Evolutionary conservation across 768 basidiomycete species (phyloP).

Genomic region (Sarcomyxa edulis): DNA sequence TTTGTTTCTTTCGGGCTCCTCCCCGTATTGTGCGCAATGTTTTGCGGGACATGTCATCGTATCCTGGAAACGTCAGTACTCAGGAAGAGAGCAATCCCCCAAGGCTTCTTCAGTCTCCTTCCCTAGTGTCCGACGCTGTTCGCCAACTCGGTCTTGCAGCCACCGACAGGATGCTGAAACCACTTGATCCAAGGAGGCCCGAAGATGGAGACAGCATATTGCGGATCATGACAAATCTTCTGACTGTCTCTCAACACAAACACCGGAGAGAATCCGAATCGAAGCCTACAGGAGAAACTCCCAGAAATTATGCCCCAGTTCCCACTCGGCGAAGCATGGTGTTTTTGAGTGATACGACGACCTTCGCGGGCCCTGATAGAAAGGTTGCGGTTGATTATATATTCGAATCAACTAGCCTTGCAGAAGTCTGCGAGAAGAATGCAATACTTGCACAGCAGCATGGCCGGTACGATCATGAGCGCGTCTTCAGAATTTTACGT

Average conservation of each 20-base stretch:
- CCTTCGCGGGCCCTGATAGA: conserved; percentile 46
- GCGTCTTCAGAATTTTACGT: conserved; percentile 54
- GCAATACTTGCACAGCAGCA: conserved; percentile 50
- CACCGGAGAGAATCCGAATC: conserved; percentile 32
- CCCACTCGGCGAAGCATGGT: conserved; percentile 52
- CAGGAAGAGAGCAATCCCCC: conserved; percentile 12
- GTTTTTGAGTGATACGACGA: conserved; percentile 47
- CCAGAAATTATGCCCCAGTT: conserved; percentile 35
- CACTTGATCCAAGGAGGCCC: conserved; percentile 32
- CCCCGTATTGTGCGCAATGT: conserved; percentile 65
- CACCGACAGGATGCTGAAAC: conserved; percentile 41
- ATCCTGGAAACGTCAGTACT: conserved; percentile 27
- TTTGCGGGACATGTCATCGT: conserved; percentile 40
- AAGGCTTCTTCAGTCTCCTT: conserved; percentile 55
- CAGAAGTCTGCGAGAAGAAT: conserved; percentile 53
- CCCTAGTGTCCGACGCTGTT: conserved; percentile 70
- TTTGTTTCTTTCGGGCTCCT: conserved; percentile 81
- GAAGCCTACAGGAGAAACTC: conserved; percentile 33
- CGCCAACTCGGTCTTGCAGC: conserved; percentile 59
- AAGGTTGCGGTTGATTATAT: conserved; percentile 61
- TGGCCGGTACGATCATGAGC: conserved; percentile 66
- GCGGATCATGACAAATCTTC: conserved; percentile 74
- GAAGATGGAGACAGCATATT: conserved; percentile 55
- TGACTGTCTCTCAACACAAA: conserved; percentile 52
- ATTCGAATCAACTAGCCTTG: conserved; percentile 36